Evolutionary conservation across 1,284 basidiomycete genomes (phyloP), one percentile per base, ranked within the genome.

Genomic region (Austroboletus novae-zelandiae): DNA sequence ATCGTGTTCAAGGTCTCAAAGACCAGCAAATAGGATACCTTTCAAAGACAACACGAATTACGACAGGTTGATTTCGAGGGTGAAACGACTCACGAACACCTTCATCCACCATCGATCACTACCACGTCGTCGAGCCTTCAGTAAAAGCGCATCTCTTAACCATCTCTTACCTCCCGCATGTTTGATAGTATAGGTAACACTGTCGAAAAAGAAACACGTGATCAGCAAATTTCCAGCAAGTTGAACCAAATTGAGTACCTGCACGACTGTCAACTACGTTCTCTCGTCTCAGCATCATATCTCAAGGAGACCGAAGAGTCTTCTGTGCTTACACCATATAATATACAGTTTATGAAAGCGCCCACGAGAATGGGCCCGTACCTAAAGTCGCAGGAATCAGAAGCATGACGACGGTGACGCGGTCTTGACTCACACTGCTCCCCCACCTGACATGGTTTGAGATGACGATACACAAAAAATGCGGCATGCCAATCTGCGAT

Each of bases 291-390:
- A 55, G 43, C 29, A 25, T 7, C 13, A 40, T 29, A 48, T 23
- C 17, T 9, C 43, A 43, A 15, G 32, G 43, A 27, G 18, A 11
- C 10, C 13, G 31, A 11, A 23, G 25, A 27, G 18, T 23, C 11
- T 14, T 20, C 54, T 20, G 27, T 23, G 53, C 70, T 57, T 48
- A 78, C 75, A 46, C 76, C 76, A 48, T 74, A 78, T n/a, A 78
- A 61, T 48, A 78, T 72, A 65, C 72, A 72, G 50, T 77, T 76
- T 27, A 76, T 48, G 56, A 71, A 73, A 9, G 69, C 66, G 4
- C 76, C 75, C 46, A 76, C 61, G 31, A 78, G 66, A 67, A 77
- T 72, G 15, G 74, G 74, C 27, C 73, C 75, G 52, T 69, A 76
- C 15, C 74, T 76, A 43, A n/a, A 36, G 36, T 4, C 7, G 40